Percentiles rank a stretch among this genome's conserved stretches.
Evolutionary conservation across 169 alveolate genomes (phyloP).

Genomic region (Plasmodium malariae): DNA sequence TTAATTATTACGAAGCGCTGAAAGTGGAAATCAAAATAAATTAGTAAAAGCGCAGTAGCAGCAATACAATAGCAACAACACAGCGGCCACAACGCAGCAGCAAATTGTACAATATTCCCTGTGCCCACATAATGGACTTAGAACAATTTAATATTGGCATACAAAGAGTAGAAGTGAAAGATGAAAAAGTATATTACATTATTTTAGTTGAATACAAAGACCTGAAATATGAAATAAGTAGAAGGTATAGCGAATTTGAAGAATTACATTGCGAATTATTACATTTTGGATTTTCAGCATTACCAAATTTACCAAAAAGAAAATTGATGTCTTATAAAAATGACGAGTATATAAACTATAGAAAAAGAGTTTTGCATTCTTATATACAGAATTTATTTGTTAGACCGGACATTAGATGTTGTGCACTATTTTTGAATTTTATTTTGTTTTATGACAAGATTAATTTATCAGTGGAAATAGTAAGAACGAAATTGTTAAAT

Average conservation of each 20-base stretch:
- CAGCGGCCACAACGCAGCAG: no score
- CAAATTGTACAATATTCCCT: no score
- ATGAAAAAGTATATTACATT: conserved; percentile 52
- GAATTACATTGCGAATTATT: conserved; percentile 67
- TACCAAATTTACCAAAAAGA: conserved; percentile 69
- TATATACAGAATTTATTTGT: conserved; percentile 60
- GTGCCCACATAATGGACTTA: conserved; percentile 44
- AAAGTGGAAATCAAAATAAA: no score
- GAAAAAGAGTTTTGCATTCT: conserved; percentile 41
- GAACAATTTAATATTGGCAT: conserved; percentile 53
- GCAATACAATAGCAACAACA: no score
- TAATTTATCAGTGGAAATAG: conserved; percentile 50
- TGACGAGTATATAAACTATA: conserved; percentile 50
- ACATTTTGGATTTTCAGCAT: conserved; percentile 66
- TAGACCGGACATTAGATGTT: conserved; percentile 70
- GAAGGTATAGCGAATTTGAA: conserved; percentile 69
- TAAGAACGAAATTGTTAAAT: conserved; percentile 55
- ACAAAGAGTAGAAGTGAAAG: conserved; percentile 51
- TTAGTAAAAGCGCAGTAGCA: no score
- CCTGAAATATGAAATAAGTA: conserved; percentile 44
- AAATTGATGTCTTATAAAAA: conserved; percentile 68
- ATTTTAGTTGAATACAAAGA: conserved; percentile 63
- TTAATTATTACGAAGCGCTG: no score
- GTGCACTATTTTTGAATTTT: conserved; percentile 63
- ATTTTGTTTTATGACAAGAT: conserved; percentile 72